These are phyloP conservation scores for Phytophthora agathidicida DNA, from an alignment of 352 stramenopile species.

Conservation along the genomic window DNA sequence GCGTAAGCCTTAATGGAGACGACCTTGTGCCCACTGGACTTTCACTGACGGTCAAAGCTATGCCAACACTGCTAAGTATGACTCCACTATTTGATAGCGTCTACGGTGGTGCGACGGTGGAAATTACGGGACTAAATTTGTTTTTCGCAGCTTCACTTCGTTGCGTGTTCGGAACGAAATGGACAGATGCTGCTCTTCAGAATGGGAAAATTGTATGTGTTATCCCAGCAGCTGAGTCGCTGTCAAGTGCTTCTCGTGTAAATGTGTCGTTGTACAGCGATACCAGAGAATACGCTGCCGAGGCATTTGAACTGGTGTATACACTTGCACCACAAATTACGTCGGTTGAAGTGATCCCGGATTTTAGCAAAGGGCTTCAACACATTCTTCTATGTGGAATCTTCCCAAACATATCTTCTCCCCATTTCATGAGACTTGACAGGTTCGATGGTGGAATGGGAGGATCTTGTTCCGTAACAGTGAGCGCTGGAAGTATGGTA, in stretches of 20 bases:
- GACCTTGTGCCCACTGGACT: conserved; percentile 18
- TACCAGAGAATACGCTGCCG: conserved; percentile 13
- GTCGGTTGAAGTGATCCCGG: conserved; percentile 22
- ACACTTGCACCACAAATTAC: conserved; percentile 25
- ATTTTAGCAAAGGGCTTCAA: conserved; percentile 7
- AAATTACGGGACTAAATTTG: conserved; percentile 41
- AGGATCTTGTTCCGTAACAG: neutral
- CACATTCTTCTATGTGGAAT: conserved; percentile 19
- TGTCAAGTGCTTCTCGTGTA: conserved; percentile 7
- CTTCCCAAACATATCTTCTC: conserved; percentile 8
- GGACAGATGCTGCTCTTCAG: conserved; percentile 21
- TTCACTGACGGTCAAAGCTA: conserved; percentile 23
- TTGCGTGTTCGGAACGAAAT: conserved; percentile 43
- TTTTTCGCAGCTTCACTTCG: conserved; percentile 29
- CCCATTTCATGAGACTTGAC: conserved; percentile 25
- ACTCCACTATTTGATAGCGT: conserved; percentile 34
- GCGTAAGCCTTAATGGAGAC: conserved; percentile 41
- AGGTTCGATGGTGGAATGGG: conserved; percentile 6
- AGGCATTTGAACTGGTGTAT: conserved; percentile 45
- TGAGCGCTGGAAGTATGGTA: conserved; percentile 2
- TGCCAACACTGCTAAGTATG: conserved; percentile 35
- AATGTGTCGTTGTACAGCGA: conserved; percentile 37
- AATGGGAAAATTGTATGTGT: conserved; percentile 33
- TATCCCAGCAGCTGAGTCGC: conserved; percentile 19
- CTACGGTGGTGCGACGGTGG: conserved; percentile 36